A percentile compares a stretch with the other conserved stretches of the same genome.
Evolutionary conservation across 345 rosid genomes (phyloP).

Genomic region (Corchorus capsularis): DNA sequence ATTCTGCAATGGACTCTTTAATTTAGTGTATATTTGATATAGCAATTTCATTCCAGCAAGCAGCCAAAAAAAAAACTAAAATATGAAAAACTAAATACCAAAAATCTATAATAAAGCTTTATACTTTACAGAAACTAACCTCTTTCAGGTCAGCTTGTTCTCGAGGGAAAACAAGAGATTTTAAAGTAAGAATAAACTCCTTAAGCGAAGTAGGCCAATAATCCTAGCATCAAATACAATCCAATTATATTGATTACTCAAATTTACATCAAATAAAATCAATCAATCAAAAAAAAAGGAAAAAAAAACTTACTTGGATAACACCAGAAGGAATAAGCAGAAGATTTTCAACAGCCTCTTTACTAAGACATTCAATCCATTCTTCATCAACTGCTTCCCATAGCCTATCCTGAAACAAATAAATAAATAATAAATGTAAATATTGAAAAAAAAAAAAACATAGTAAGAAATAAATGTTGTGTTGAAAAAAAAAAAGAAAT

Average conservation of each 20-base stretch:
- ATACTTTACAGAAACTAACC: constrained; percentile 34
- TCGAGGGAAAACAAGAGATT: constrained; percentile 69
- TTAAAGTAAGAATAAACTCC: constrained; percentile 55
- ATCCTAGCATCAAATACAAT: constrained; percentile 39
- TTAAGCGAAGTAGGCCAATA: constrained; percentile 87
- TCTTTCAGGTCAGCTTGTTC: constrained; percentile 55
- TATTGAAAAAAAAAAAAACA: background rate
- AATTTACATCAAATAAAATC: background rate
- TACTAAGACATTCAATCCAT: constrained; percentile 74
- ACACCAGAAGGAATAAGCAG: constrained; percentile 75
- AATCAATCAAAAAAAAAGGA: background rate
- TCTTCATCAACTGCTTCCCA: constrained; percentile 79
- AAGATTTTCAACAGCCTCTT: constrained; percentile 60
- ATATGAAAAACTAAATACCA: background rate
- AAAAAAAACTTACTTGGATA: constrained; percentile 48
- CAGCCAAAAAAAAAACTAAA: no score
- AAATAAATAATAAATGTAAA: background rate
- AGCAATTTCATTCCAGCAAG: background rate
- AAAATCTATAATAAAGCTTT: background rate
- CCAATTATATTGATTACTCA: background rate
- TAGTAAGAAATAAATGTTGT: background rate
- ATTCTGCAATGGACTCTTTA: background rate
- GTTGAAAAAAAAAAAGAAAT: background rate
- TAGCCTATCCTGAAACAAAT: constrained; percentile 47
- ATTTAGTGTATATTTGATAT: background rate